Percentiles rank a stretch among this genome's conserved stretches.
Conservation (phyloP, 345 rosid species). For the Eucalyptus sp. region DNA sequence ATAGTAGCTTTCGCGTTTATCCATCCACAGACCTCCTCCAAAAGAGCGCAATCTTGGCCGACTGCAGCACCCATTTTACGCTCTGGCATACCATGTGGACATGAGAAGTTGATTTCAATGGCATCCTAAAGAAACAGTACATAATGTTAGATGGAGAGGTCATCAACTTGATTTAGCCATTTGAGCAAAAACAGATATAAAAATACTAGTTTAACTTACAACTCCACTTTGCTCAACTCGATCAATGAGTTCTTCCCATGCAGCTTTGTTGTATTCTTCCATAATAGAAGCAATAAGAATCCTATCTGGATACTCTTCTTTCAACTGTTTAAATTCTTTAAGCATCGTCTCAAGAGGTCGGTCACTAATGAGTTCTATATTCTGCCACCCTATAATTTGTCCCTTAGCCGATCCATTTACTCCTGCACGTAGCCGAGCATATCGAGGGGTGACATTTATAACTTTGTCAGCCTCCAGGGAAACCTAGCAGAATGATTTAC, state of each 20-base stretch:
- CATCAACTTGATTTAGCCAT: background rate
- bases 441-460: constrained; percentile 86
- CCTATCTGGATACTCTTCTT: constrained; percentile 79
- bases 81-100: constrained; percentile 99
- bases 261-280: constrained; percentile 88
- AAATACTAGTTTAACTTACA: constrained; percentile 30
- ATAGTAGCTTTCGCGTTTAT: constrained; percentile 88
- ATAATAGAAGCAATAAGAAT: constrained; percentile 94
- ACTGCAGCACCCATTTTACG: constrained; percentile 99
- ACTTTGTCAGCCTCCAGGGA: constrained; percentile 92
- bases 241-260: constrained; percentile 96
- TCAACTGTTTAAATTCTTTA: constrained; percentile 74
- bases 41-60: constrained; percentile 77
- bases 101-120: constrained; percentile 87
- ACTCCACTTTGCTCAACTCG: constrained; percentile 93
- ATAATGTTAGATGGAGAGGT: background rate
- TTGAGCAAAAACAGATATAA: background rate
- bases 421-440: constrained; percentile 66
- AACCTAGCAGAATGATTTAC: constrained; percentile 35
- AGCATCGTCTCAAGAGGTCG: constrained; percentile 92
- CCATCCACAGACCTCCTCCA: constrained; percentile 95
- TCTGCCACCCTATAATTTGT: constrained; percentile 93
- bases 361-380: constrained; percentile 95
- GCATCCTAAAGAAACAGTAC: constrained; percentile 50
- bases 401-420: constrained; percentile 73